Evolutionary conservation across 2,329 filamentous ascomycete species (phyloP), one percentile per base, ranked within the genome.

Genomic region (Xylariaceae sp.): DNA sequence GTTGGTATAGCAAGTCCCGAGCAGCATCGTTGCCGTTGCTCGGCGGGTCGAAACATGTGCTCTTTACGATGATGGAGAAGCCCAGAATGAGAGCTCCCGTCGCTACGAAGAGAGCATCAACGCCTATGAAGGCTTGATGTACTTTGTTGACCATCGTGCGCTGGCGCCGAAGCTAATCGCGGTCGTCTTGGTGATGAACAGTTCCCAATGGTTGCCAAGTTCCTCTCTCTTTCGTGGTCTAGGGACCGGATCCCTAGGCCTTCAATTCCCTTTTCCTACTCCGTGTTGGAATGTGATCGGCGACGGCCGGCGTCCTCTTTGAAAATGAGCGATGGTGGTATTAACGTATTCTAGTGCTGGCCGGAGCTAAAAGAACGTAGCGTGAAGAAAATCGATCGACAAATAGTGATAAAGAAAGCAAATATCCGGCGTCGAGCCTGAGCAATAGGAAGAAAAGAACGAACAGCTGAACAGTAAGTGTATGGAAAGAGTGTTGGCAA

Each of bases 71-170:
- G 66, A 83, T 65, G 48, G 74, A 78, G 67, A 83, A 83, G 51
- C 73, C 79, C 55, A 84, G 68, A 65, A 80, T 75, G 63, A 83
- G 68, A 60, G 76, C 73, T 50, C 81, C 81, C 54, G 78, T 78
- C 50, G 71, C 63, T 58, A 79, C 73, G 66, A 83, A 83, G 60
- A 83, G 66, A 50, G 71, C 55, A 64, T 81, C 77, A 63, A 72
- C 68, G 57, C 66, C 67, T 57, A 80, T 63, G 52, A 79, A 79
- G 59, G 76, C 69, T 57, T 75, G 59, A 54, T 81, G 74, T 55
- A 83, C 72, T 60, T 78, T 81, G 74, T 79, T 82, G 53, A 73
- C 74, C 80, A 83, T 83, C 43, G 60, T 68, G 60, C 56, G 36
- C 28, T 41, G 16, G 38, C 39, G 45, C 31, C 11, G 22, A 16